Conservation (phyloP, 2,329 filamentous ascomycete species). For the Blastomyces emzantsi region DNA sequence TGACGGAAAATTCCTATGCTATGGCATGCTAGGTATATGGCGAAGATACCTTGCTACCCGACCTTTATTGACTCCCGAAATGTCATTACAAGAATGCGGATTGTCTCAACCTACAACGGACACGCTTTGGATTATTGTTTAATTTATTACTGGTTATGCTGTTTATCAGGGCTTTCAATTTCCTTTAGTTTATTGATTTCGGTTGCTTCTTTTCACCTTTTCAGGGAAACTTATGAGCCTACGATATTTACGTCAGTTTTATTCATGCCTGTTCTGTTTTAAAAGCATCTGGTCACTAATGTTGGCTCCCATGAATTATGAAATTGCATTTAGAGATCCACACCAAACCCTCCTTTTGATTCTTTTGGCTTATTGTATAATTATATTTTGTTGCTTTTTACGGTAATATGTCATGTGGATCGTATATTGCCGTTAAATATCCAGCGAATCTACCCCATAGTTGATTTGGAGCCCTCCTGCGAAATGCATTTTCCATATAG, state of each 20-base stretch:
- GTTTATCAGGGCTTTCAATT: background rate
- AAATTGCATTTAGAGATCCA: background rate
- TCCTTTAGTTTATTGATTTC: background rate
- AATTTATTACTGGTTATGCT: background rate
- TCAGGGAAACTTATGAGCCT: background rate
- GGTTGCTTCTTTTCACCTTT: background rate
- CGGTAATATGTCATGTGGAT: background rate
- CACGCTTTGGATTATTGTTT: background rate
- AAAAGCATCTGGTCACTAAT: background rate
- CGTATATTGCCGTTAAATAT: background rate
- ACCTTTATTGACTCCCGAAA: background rate
- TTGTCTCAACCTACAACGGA: background rate
- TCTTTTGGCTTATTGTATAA: background rate
- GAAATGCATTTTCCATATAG: background rate
- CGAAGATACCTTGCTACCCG: background rate
- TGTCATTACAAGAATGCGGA: background rate
- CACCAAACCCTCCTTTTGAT: background rate
- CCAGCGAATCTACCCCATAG: no score
- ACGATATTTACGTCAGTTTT: background rate
- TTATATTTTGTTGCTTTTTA: background rate
- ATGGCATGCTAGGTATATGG: background rate
- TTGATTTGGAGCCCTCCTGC: background rate
- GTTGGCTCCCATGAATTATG: background rate
- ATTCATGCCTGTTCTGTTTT: background rate
- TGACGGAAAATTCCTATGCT: background rate